These are phyloP conservation scores for Botrytis deweyae DNA, from an alignment of 2,329 filamentous ascomycete species.

Conservation along the genomic window DNA sequence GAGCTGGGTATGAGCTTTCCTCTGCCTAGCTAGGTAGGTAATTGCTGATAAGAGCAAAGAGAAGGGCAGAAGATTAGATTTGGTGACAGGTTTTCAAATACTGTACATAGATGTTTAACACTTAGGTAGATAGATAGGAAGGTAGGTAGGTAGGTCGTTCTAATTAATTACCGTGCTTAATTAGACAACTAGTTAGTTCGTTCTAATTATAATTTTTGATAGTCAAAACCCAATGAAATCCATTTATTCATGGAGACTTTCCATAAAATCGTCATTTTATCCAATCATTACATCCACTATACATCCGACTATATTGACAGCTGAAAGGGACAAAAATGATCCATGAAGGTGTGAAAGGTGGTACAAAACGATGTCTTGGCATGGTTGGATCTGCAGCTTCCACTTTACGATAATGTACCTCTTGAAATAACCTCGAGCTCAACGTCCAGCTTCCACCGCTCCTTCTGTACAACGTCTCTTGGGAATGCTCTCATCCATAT, in stretches of 20 bases:
- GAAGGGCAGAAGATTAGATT: background rate
- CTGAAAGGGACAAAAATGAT: conserved; percentile 2
- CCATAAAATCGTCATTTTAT: background rate
- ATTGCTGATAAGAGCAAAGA: background rate
- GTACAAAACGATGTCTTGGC: background rate
- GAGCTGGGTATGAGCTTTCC: background rate
- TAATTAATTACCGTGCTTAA: background rate
- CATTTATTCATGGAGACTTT: background rate
- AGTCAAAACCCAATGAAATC: background rate
- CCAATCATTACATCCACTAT: background rate
- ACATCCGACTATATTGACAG: background rate
- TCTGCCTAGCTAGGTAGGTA: background rate
- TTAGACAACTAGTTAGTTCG: too few relatives aligned
- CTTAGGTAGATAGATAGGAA: background rate
- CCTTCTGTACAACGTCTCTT: background rate
- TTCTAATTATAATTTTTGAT: background rate
- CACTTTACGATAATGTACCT: background rate
- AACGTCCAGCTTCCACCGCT: conserved; percentile 19
- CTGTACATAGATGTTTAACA: background rate
- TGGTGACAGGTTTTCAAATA: background rate
- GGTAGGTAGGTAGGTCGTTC: background rate
- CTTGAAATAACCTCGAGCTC: background rate
- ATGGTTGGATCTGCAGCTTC: background rate
- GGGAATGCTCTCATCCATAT: background rate
- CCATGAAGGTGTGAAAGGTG: background rate